Conservation (phyloP, 2,329 filamentous ascomycete genomes). For the Ophiostoma sp. region DNA sequence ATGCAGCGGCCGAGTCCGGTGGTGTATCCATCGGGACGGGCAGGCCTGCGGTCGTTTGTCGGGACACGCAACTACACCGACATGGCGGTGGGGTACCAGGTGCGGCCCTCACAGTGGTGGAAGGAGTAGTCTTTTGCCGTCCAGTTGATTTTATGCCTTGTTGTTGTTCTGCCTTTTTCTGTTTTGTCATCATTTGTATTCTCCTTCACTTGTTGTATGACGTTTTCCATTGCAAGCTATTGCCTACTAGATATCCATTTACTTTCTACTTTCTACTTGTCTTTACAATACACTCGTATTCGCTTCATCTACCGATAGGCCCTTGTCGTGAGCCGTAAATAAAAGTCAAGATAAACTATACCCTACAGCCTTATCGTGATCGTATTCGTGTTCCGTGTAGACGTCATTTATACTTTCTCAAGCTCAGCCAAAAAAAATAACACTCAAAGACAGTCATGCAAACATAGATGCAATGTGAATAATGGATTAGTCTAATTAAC, state of each 20-base stretch:
- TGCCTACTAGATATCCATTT: no score
- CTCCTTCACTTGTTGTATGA: no score
- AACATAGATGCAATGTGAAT: background rate
- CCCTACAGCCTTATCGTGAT: conserved; percentile 4
- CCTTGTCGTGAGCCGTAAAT: background rate
- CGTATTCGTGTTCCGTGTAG: background rate
- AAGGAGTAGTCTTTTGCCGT: no score
- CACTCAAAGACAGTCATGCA: background rate
- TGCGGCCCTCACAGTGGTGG: no score
- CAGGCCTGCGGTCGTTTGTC: no score
- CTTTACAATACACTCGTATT: background rate
- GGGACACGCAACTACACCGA: background rate
- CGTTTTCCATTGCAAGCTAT: no score
- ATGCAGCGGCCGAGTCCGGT: background rate
- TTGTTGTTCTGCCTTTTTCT: no score
- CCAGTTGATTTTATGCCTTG: no score
- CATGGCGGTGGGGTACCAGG: no score
- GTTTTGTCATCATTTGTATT: no score
- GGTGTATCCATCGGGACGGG: background rate
- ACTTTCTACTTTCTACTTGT: no score
- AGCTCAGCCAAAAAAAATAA: background rate
- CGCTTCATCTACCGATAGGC: background rate
- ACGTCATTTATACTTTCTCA: background rate
- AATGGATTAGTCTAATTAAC: background rate
- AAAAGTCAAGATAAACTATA: background rate